Percentiles rank a stretch among this genome's conserved stretches.
These are phyloP conservation scores for Picea engelmannii DNA, from an alignment of 83 land plant species.

Conservation along the genomic window DNA sequence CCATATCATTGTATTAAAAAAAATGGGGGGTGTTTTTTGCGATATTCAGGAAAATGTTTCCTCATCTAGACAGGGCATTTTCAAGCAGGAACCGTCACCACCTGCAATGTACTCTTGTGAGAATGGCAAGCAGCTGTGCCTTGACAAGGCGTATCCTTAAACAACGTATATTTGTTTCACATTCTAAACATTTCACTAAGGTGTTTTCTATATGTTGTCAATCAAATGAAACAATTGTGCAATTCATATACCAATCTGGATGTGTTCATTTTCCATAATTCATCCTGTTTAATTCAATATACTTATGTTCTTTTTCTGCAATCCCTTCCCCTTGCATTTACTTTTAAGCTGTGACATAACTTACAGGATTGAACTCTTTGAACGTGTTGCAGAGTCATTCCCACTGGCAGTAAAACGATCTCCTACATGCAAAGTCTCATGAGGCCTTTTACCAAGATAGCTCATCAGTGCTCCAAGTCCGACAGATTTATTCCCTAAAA, in stretches of 20 bases:
- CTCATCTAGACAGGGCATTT: too few relatives aligned
- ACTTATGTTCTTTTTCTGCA: not conserved
- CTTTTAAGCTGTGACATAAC: conserved; percentile 4
- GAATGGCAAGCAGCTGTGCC: too few relatives aligned
- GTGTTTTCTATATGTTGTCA: not conserved
- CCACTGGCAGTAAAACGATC: conserved; percentile 58
- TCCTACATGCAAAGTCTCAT: conserved; percentile 52
- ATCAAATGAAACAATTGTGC: not conserved
- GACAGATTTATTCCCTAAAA: conserved; percentile 52
- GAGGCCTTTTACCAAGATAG: conserved; percentile 36
- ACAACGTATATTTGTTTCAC: not conserved
- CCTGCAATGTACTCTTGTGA: too few relatives aligned
- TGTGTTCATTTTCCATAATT: not conserved
- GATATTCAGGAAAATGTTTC: too few relatives aligned
- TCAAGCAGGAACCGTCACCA: too few relatives aligned
- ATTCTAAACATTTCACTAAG: not conserved
- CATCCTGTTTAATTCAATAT: not conserved
- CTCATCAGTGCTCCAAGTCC: conserved; percentile 54
- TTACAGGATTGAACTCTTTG: conserved; percentile 54
- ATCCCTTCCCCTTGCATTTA: not conserved
- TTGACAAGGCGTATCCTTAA: not conserved
- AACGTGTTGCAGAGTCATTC: conserved; percentile 54
- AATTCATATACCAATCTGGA: not conserved
- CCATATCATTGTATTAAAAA: too few relatives aligned
- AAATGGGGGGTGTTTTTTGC: too few relatives aligned